phyloP scores from a whole-genome alignment of 805 yeast species.

The Yamadazyma takamatsuzukensis region DNA sequence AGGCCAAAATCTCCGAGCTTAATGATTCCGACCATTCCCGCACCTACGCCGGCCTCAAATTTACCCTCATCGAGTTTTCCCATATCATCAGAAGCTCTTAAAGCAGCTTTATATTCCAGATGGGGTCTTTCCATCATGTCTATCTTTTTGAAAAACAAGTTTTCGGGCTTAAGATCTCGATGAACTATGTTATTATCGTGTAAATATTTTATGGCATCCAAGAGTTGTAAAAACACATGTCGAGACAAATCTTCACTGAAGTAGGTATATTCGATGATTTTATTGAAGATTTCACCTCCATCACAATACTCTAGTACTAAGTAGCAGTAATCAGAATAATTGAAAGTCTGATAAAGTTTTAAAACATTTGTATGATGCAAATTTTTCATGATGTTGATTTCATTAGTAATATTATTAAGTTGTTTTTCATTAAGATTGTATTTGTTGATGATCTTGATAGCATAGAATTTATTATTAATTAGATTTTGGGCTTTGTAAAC shows the following conservation, averaged over 20 bases:
- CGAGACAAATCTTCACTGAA: slow-evolving; percentile 69
- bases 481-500: slow-evolving; percentile 63
- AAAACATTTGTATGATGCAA: slow-evolving; percentile 60
- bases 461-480: slow-evolving; percentile 46
- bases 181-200: slow-evolving; percentile 71
- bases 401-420: slow-evolving; percentile 59
- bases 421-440: slow-evolving; percentile 48
- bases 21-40: slow-evolving; percentile 61
- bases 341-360: slow-evolving; percentile 50
- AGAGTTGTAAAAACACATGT: slow-evolving; percentile 70
- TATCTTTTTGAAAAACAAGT: slow-evolving; percentile 60
- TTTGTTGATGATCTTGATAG: slow-evolving; percentile 74
- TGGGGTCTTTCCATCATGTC: slow-evolving; percentile 39
- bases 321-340: slow-evolving; percentile 52
- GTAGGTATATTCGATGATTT: slow-evolving; percentile 73
- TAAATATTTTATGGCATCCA: slow-evolving; percentile 63
- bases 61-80: slow-evolving; percentile 61
- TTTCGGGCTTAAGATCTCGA: slow-evolving; percentile 81
- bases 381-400: slow-evolving; percentile 69
- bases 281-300: slow-evolving; percentile 81
- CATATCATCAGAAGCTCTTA: slow-evolving; percentile 55
- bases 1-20: slow-evolving; percentile 71
- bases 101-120: slow-evolving; percentile 20
- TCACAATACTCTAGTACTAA: slow-evolving; percentile 63
- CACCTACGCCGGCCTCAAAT: slow-evolving; percentile 50